Percentiles rank a stretch among this genome's conserved stretches.
These are phyloP conservation scores for Blepharisma stoltei DNA, from an alignment of 73 alveolate species.

Conservation along the genomic window DNA sequence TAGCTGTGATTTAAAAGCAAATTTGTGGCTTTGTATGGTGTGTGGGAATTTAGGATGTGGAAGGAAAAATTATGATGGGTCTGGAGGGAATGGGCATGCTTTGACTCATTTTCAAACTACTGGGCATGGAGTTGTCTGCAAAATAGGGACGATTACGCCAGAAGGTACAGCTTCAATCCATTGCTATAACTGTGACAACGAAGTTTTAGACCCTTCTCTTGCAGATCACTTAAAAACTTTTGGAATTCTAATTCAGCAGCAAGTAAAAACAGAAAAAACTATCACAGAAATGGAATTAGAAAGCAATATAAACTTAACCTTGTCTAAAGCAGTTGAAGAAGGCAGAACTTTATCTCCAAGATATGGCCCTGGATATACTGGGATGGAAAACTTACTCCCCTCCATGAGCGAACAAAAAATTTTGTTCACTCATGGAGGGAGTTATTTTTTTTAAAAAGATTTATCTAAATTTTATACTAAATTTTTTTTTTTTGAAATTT, in stretches of 20 bases:
- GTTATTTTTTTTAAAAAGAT: too few relatives aligned
- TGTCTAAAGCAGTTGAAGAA: conserved; percentile 92
- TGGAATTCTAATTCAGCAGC: conserved; percentile 88
- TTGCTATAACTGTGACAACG: conserved; percentile 97
- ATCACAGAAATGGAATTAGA: conserved; percentile 95
- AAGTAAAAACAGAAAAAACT: conserved; percentile 98
- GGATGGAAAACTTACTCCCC: conserved; percentile 97
- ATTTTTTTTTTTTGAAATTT: too few relatives aligned
- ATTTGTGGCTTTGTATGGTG: conserved; percentile 96
- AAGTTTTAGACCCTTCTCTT: conserved; percentile 79
- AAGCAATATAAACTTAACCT: conserved; percentile 80
- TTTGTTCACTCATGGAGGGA: too few relatives aligned
- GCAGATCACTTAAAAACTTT: conserved; percentile 77
- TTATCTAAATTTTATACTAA: too few relatives aligned
- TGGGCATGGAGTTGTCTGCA: conserved; percentile 92
- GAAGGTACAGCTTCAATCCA: conserved; percentile 96
- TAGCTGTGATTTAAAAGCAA: conserved; percentile 88
- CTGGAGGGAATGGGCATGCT: conserved; percentile 98
- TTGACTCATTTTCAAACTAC: conserved; percentile 79
- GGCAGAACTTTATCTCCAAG: conserved; percentile 90
- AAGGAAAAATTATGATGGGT: conserved; percentile 88
- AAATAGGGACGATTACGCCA: conserved; percentile 99
- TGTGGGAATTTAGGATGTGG: conserved; percentile 99
- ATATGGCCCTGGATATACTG: conserved; percentile 98
- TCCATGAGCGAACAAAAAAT: too few relatives aligned